These are phyloP conservation scores for Poa annua DNA, from an alignment of 176 grass and related monocot genomes.

Conservation along the genomic window DNA sequence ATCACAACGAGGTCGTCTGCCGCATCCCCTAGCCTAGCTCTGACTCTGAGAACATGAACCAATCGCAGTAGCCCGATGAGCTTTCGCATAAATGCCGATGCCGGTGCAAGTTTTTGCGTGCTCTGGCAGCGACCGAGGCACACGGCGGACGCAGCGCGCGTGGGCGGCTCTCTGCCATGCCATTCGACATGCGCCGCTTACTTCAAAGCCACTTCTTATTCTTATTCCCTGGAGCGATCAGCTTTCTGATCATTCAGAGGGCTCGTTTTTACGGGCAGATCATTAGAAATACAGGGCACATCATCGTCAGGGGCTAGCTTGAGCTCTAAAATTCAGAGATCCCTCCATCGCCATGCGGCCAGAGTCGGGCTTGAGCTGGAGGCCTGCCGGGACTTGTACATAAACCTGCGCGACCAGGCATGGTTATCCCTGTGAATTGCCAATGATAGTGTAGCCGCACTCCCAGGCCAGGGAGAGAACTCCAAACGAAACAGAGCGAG, in stretches of 20 bases:
- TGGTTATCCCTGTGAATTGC: neutral
- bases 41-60: neutral
- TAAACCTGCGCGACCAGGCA: neutral
- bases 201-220: conserved; percentile 6
- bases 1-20: neutral
- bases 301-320: neutral
- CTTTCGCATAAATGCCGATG: neutral
- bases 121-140: neutral
- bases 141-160: neutral
- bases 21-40: neutral
- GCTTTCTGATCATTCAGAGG: neutral
- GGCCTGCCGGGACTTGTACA: neutral
- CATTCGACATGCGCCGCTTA: neutral
- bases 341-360: neutral
- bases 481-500: neutral
- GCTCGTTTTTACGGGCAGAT: neutral
- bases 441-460: neutral
- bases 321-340: neutral
- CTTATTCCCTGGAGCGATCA: conserved; percentile 12
- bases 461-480: neutral
- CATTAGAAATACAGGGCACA: neutral
- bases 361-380: neutral
- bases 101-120: conserved; percentile 6
- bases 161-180: conserved; percentile 25
- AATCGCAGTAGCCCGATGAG: neutral